These are phyloP conservation scores for Phtheirospermum japonicum DNA, from an alignment of 257 asterid genomes.

Conservation along the genomic window DNA sequence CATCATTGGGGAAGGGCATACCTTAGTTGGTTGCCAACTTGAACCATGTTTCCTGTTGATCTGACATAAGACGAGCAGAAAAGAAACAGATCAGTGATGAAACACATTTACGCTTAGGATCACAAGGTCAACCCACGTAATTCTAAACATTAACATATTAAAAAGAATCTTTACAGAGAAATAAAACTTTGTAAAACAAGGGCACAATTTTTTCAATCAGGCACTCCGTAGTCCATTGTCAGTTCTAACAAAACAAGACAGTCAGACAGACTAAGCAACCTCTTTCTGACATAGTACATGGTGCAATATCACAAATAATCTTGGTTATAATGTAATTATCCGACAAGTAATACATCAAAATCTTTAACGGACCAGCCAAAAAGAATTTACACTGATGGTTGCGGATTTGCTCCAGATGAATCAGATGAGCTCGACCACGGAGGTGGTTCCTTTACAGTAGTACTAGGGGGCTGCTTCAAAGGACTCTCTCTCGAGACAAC, in stretches of 20 bases:
- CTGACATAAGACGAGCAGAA: conserved; percentile 34
- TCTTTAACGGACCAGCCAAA: conserved; percentile 14
- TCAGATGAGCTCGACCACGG: conserved; percentile 58
- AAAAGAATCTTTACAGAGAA: too few species aligned
- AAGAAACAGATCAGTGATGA: conserved; percentile 22
- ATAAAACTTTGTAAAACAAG: background rate
- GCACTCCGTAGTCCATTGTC: background rate
- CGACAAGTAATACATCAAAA: conserved; percentile 17
- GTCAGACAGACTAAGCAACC: background rate
- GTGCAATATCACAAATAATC: conserved; percentile 2
- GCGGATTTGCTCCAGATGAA: conserved; percentile 37
- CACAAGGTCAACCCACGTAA: background rate
- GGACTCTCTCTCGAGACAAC: conserved; percentile 71
- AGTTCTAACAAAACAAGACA: conserved; percentile 16
- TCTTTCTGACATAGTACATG: background rate
- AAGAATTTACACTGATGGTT: conserved; percentile 38
- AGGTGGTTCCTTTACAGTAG: conserved; percentile 49
- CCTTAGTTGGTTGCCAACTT: conserved; percentile 60
- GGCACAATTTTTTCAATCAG: background rate
- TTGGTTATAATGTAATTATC: background rate
- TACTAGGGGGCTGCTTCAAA: conserved; percentile 43
- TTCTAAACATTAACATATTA: too few species aligned
- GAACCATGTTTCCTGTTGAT: conserved; percentile 42
- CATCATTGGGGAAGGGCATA: conserved; percentile 21
- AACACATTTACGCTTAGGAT: background rate